Base-by-base conservation (phyloP, 352 stramenopile genomes). In the Phytophthora megakarya region DNA sequence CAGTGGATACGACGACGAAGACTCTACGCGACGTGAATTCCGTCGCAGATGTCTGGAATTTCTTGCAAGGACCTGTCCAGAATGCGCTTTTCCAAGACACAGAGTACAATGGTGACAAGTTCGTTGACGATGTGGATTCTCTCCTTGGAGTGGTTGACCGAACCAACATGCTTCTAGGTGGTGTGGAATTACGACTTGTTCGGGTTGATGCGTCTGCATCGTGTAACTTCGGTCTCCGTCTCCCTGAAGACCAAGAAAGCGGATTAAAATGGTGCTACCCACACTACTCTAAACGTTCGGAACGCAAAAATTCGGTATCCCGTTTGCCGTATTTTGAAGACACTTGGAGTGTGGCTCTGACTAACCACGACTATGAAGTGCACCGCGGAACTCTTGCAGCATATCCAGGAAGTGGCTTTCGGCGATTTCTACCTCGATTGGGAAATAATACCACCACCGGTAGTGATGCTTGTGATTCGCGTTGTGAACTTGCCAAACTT, bases 81-180 rank as follows among this genome's bases (percentile, higher is more conserved):
- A 55, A 57, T 1, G 43, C 64, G 5, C 64, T 89, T 18, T 89
- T 92, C 50, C 73, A 79, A 10, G 61, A 78, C 12, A 70, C 33
- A 11, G 88, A 76, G 72, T 88, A 84, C 55, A 89, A 88, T 53
- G 80, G 80, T 13, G 77, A 90, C 35, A 57, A 42, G 21, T 89
- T 83, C 22, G 37, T 48, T 3, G 42, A 54, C 5, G 81, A 90
- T 35, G 75, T 81, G 6, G 73, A 84, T 22, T 81, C 56, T 9
- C 81, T 80, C 13, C 55, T 88, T n/a, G 79, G 75, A 9, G n/a
- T 86, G 15, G 70, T 86, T 3, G 73, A 76, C 42, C 65, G 73
- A 15, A 49, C 67, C 6, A 76, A 85, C 35, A 12, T 86, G 32
- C 77, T 93, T n/a, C 71, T 93, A 5, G 84, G 84, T 22, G 79